These are phyloP conservation scores for Pseudisothecium myosuroides DNA, from an alignment of 225 moss, liverwort and hornwort species.

Conservation along the genomic window DNA sequence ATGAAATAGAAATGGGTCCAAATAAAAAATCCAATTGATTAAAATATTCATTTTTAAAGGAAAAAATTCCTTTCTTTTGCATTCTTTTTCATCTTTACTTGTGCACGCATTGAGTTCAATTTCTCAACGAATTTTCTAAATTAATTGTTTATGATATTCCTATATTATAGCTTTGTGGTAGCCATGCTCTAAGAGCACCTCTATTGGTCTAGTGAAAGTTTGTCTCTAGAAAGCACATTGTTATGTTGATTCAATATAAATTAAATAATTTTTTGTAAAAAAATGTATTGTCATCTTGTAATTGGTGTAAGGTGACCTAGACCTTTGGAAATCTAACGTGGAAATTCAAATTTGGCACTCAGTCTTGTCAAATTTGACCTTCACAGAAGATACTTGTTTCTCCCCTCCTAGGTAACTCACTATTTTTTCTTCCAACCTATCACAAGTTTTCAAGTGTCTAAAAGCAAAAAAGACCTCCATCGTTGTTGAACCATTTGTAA, in stretches of 20 bases:
- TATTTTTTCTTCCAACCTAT: too few relatives aligned
- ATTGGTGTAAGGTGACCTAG: rapidly evolving
- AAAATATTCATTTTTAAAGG: too few relatives aligned
- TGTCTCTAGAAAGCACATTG: rapidly evolving
- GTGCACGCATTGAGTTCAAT: too few relatives aligned
- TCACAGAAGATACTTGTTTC: neutral
- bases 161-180: too few relatives aligned
- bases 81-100: too few relatives aligned
- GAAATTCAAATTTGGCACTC: neutral
- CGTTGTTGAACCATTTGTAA: neutral
- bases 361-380: neutral
- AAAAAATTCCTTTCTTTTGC: too few relatives aligned
- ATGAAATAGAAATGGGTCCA: too few relatives aligned
- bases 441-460: too few relatives aligned
- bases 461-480: neutral
- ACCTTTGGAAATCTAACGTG: rapidly evolving
- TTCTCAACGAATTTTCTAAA: too few relatives aligned
- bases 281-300: neutral
- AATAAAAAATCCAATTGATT: too few relatives aligned
- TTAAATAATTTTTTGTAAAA: neutral
- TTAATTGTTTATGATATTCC: too few relatives aligned
- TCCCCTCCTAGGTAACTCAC: neutral
- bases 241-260: neutral
- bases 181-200: neutral
- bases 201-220: rapidly evolving